Evolutionary conservation across 2,329 filamentous ascomycete genomes (phyloP).

Genomic region (Fusarium concolor): DNA sequence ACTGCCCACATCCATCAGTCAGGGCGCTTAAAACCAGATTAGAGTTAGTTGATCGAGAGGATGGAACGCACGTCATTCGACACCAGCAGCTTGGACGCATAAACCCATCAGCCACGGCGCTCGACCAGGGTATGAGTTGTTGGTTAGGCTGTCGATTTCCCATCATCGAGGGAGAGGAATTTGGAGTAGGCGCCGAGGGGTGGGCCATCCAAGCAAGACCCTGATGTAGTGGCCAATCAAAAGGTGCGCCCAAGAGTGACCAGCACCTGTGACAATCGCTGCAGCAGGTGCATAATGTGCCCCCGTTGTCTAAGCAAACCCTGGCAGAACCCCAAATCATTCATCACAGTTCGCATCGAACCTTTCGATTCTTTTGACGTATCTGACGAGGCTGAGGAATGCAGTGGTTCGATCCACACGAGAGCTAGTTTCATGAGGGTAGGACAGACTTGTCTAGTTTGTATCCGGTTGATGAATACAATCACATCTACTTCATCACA

Average conservation of each 20-base stretch:
- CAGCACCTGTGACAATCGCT: conserved; percentile 41
- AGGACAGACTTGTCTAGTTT: conserved; percentile 3
- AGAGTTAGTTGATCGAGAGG: conserved; percentile 20
- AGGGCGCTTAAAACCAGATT: conserved; percentile 43
- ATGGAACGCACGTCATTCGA: conserved; percentile 43
- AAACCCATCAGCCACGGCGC: conserved; percentile 23
- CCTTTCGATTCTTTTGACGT: conserved; percentile 43
- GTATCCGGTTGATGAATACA: neutral
- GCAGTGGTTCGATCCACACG: conserved; percentile 41
- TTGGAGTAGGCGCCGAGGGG: conserved; percentile 33
- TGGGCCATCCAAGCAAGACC: conserved; percentile 20
- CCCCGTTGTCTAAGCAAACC: conserved; percentile 28
- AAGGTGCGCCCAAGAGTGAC: conserved; percentile 9
- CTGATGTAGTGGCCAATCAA: conserved; percentile 24
- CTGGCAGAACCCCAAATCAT: conserved; percentile 18
- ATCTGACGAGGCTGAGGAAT: conserved; percentile 44
- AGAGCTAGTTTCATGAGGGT: conserved; percentile 28
- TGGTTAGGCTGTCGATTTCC: conserved; percentile 8
- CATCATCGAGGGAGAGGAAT: neutral
- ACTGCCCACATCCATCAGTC: conserved; percentile 17
- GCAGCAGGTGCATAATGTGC: conserved; percentile 38
- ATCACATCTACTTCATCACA: conserved; percentile 29
- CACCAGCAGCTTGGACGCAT: conserved; percentile 37
- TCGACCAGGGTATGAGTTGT: conserved; percentile 18
- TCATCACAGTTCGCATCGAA: conserved; percentile 35